These are phyloP conservation scores for Globisporangium ultimum DNA, from an alignment of 352 stramenopile genomes.

Conservation along the genomic window DNA sequence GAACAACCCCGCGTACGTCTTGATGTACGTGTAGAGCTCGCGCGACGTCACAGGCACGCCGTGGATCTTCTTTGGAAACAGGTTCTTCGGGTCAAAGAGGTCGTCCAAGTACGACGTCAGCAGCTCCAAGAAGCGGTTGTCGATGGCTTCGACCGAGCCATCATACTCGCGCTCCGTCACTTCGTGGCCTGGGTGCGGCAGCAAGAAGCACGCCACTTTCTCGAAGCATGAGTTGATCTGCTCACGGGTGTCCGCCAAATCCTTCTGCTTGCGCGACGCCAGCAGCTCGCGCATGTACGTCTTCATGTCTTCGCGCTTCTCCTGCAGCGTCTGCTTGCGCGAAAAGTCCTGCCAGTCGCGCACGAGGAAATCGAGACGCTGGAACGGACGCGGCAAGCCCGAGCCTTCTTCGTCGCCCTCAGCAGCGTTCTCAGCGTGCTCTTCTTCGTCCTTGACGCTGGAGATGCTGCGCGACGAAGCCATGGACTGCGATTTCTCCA, in stretches of 20 bases:
- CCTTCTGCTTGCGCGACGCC: conserved; percentile 90
- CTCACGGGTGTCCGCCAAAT: conserved; percentile 92
- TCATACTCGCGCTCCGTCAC: conserved; percentile 98
- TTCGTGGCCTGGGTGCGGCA: conserved; percentile 95
- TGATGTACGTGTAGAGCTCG: conserved; percentile 96
- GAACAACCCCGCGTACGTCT: conserved; percentile 97
- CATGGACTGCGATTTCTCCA: conserved; percentile 44
- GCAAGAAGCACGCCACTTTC: conserved; percentile 92
- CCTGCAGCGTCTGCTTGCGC: conserved; percentile 83
- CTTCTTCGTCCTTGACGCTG: conserved; percentile 24
- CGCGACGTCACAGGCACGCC: conserved; percentile 90
- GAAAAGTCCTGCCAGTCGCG: conserved; percentile 98
- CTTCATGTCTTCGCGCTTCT: conserved; percentile 93
- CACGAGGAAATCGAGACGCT: conserved; percentile 98
- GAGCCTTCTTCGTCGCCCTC: conserved; percentile 26
- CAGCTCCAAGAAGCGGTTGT: conserved; percentile 92
- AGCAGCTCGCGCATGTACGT: conserved; percentile 94
- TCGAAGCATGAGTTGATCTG: conserved; percentile 98
- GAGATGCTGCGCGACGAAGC: conserved; percentile 27
- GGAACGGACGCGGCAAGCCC: conserved; percentile 87
- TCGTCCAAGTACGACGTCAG: conserved; percentile 94
- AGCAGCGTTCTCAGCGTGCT: conserved; percentile 20
- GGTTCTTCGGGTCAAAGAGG: conserved; percentile 88
- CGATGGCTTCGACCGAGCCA: conserved; percentile 93
- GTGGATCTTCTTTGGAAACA: conserved; percentile 95